Base-by-base conservation (phyloP, 371 early-diverging fungal genomes). In the Mortierella sp. region DNA sequence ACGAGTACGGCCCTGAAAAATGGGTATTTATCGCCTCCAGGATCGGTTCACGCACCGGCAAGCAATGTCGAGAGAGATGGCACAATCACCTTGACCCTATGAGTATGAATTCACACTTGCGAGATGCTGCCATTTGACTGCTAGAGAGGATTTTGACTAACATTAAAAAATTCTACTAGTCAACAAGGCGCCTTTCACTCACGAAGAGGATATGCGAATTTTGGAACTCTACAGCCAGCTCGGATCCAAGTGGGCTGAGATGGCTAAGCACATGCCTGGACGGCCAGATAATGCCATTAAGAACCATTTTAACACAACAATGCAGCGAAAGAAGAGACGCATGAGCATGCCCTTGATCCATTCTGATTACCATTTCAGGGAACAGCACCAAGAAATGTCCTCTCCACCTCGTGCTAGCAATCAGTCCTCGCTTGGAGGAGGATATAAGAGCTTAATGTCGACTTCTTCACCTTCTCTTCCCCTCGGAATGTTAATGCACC, bases 201-300 rank as follows among this genome's bases (percentile, higher is more conserved):
- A 40, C 22, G 77, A 80, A 31, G 84, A 80, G 23, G 84, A 83
- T 45, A 47, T 59, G 32, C 70, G 54, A 0, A 83, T 83, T 54
- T 43, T 83, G 43, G 70, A 76, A 28, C 64, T 83, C 3, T 76
- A 80, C 45, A 70, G 42, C 34, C 64, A 76, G 43, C 40, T 83
- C 10, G 84, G 84, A 0, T 74, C 77, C 26, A 76, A 70, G 61
- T 83, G 84, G 84, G 84, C 84, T 4, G 84, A 83, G 68, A 83
- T 83, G 81, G 73, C 84, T 5, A 83, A 81, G 60, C 68, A 70
- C 28, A 71, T 83, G 70, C 81, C 81, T 15, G 84, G 81, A 0
- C 67, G 84, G 3, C 72, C 76, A 3, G 83, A 83, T 37, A 83
- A 83, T 32, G 77, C 83, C 45, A 83, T 83, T 64, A 83, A 83